These are phyloP conservation scores for Pseudoscleropodium purum DNA, from an alignment of 225 moss, liverwort and hornwort genomes.

Conservation along the genomic window DNA sequence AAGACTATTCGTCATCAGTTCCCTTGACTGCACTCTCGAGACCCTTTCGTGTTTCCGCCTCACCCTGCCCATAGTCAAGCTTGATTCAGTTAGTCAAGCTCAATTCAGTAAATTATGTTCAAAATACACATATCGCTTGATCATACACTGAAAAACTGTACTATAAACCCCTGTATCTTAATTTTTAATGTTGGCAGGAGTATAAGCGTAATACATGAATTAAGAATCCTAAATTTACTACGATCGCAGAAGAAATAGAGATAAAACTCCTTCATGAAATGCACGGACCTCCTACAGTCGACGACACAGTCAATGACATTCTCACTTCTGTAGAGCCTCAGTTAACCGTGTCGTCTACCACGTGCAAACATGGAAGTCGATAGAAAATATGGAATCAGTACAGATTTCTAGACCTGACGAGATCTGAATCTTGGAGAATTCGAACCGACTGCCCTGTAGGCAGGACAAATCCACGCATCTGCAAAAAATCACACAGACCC, in stretches of 20 bases:
- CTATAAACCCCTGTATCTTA: background rate
- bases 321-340: background rate
- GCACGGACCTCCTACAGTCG: background rate
- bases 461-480: constrained; percentile 74
- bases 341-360: background rate
- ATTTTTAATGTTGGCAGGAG: background rate
- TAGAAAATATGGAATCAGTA: background rate
- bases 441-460: constrained; percentile 50
- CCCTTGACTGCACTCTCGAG: constrained; percentile 8
- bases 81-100: constrained; percentile 4
- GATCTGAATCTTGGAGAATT: constrained; percentile 64
- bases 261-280: background rate
- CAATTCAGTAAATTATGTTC: background rate
- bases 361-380: background rate
- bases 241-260: background rate
- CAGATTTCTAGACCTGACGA: constrained; percentile 53
- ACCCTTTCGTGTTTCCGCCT: constrained; percentile 21
- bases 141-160: background rate
- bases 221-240: background rate
- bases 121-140: background rate
- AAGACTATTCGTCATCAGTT: constrained; percentile 24
- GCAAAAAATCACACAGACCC: background rate
- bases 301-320: background rate
- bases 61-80: constrained; percentile 38
- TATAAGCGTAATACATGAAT: background rate